Base-by-base conservation (phyloP, 768 basidiomycete genomes). In the Lentinula guzmanii region DNA sequence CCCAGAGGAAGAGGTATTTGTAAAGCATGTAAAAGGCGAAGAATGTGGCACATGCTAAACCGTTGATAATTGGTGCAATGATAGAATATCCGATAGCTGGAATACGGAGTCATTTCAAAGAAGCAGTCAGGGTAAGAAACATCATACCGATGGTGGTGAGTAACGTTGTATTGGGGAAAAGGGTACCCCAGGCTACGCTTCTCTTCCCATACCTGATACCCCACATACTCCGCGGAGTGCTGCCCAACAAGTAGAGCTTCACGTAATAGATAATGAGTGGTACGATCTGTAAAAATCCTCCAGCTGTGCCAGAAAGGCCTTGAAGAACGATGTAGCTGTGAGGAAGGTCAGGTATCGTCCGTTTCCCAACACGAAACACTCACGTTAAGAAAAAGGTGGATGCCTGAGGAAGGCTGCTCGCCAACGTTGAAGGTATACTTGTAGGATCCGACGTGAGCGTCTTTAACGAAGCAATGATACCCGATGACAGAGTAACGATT, bases 41-140 rank as follows among this genome's bases (percentile, higher is more conserved):
- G 79, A 98, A 97, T 1, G 91, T 86, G 33, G 80, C 78, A 65
- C 85, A 85, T 2, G 91, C 87, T 51, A 98, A 85, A 7, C 95
- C 95, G 65, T 93, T 95, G 77, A 97, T 95, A 69, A 98, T 80
- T 0, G 96, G 95, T 5, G 93, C 87, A 65, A 98, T 95, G 70
- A 95, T 82, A 37, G 86, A 88, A 76, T 98, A 98, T 2, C 82
- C 87, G 31, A 92, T 71, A 8, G 87, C 86, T 88, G 42, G 18
- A 42, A 45, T 28, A 21, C 18, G n/a, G 39, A 68, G 43, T 61
- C 42, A 60, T 28, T 46, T 3, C 34, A 28, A 34, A 31, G 50
- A 34, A 5, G 9, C 10, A n/a, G 4, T 31, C 1, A 21, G 7
- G 18, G 7, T 5, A 39, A 21, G 5, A 21, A 66, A 51, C 31